Evolutionary conservation across 164 flowering plant genomes (phyloP).

Genomic region (Platanus orientalis): DNA sequence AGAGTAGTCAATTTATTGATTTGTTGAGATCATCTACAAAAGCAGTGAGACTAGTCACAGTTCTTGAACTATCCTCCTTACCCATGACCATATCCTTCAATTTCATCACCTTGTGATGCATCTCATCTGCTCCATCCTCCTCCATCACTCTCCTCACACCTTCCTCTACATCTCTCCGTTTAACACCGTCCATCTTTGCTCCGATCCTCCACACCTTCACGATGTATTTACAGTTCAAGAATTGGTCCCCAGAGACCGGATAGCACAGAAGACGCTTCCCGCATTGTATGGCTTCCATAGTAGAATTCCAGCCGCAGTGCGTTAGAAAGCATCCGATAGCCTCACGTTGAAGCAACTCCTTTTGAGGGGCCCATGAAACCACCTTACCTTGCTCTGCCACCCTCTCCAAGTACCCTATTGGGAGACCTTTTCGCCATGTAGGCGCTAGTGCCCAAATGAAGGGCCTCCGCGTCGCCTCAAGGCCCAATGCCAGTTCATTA

Average conservation of each 20-base stretch:
- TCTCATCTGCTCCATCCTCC: conserved; percentile 28
- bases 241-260: conserved; percentile 82
- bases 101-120: conserved; percentile 31
- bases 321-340: conserved; percentile 64
- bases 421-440: conserved; percentile 52
- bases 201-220: conserved; percentile 68
- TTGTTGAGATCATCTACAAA: conserved; percentile 26
- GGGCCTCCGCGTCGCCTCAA: conserved; percentile 40
- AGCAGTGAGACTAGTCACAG: conserved; percentile 19
- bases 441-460: conserved; percentile 66
- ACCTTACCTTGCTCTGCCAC: conserved; percentile 39
- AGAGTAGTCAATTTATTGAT: not conserved
- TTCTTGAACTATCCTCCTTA: conserved; percentile 28
- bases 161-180: conserved; percentile 33
- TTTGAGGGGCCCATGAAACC: conserved; percentile 82
- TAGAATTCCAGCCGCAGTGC: conserved; percentile 95
- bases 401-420: conserved; percentile 38
- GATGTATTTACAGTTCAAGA: conserved; percentile 52
- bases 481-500: conserved; percentile 41
- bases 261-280: conserved; percentile 49
- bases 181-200: conserved; percentile 28
- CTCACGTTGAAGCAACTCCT: conserved; percentile 44
- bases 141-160: conserved; percentile 38
- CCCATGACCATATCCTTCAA: conserved; percentile 40
- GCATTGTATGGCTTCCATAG: conserved; percentile 61